phyloP scores from a whole-genome alignment of 345 rosid genomes.

The Acer campestre region DNA sequence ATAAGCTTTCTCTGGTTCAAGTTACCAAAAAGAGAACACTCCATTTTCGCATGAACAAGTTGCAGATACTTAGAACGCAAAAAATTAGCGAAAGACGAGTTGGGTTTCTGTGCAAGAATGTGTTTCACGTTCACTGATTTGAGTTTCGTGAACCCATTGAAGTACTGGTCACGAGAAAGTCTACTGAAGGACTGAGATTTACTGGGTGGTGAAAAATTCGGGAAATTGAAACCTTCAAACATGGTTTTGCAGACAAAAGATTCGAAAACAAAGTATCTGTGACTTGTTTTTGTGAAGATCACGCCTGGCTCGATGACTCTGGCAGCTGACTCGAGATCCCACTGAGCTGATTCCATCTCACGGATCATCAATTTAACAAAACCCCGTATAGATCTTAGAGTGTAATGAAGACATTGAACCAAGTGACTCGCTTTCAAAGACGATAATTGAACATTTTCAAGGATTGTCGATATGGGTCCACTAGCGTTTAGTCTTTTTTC shows the following conservation, averaged over 20 bases:
- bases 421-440: slow-evolving; percentile 51
- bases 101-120: slow-evolving; percentile 56
- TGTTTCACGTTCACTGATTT: slow-evolving; percentile 47
- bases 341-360: slow-evolving; percentile 77
- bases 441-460: slow-evolving; percentile 49
- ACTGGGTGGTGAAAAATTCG: slow-evolving; percentile 31
- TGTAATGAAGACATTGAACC: slow-evolving; percentile 53
- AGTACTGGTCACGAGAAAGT: slow-evolving; percentile 5
- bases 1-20: slow-evolving; percentile 81
- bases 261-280: slow-evolving; percentile 65
- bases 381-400: slow-evolving; percentile 57
- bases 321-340: slow-evolving; percentile 86
- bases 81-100: slow-evolving; percentile 56
- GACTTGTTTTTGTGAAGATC: slow-evolving; percentile 45
- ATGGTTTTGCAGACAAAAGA: slow-evolving; percentile 71
- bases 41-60: slow-evolving; percentile 95
- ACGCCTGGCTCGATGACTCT: slow-evolving; percentile 54
- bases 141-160: slow-evolving; percentile 43
- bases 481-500: slow-evolving; percentile 72
- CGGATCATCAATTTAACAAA: slow-evolving; percentile 68
- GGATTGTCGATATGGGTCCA: slow-evolving; percentile 50
- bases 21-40: slow-evolving; percentile 86
- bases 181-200: slow-evolving; percentile 40
- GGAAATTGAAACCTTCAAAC: slow-evolving; percentile 65
- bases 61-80: slow-evolving; percentile 60